Evolutionary conservation across 169 alveolate species (phyloP), one percentile per base, ranked within the genome.

Genomic region (Plasmodium relictum): DNA sequence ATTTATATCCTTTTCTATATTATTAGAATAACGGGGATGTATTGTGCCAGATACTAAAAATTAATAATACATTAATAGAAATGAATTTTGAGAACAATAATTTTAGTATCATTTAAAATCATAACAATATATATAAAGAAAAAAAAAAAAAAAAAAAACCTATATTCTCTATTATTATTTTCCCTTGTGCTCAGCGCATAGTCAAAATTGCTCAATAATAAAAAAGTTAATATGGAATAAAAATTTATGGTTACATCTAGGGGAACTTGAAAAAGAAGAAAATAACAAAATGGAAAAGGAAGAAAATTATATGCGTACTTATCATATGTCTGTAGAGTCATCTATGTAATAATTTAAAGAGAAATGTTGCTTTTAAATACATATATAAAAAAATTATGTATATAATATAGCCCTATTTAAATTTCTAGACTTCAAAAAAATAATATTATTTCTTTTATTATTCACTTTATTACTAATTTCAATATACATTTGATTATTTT

Each of bases 231-330:
- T 42, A 42, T 48, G 91, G 48, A 85, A 85, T 59, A 68, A 69
- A 85, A 71, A 85, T 10, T 54, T 70, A 45, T 58, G 86, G 74
- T 5, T 56, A 54, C 39, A 85, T 9, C 85, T 69, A 58, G 87
- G 58, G 31, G 87, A 85, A 48, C 31, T 54, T 10, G 91, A 69
- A 58, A 85, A 69, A 12, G 70, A 69, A 56, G 91, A 85, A 85
- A 68, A 85, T 69, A 68, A 85, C 26, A 68, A 70, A 58, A 85
- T 85, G 91, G 85, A 52, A 70, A 68, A 70, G 54, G 91, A 85
- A 18, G 91, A 85, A 69, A 85, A 39, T 72, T 85, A 85, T 72
- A 85, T 85, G 91, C 87, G 54, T 41, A 50, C 86, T 18, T 85
- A 85, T 41, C 41, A 22, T 2, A 85, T 85, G 91, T 68, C 91